Base-by-base conservation (phyloP, 345 rosid genomes). In the Fremontodendron californicum region DNA sequence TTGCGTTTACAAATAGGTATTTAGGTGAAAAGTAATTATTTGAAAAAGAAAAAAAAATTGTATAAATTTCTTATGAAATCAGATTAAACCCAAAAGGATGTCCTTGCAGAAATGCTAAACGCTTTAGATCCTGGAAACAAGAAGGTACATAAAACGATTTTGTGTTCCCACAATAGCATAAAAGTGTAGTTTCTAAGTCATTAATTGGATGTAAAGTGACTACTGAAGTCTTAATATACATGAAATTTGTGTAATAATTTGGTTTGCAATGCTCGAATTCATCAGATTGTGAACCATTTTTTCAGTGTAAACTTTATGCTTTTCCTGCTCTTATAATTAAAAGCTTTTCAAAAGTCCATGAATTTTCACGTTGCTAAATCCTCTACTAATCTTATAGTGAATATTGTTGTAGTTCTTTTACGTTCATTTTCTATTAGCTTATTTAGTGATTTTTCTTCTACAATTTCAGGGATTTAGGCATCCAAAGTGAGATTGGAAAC, bases 41-140 rank as follows among this genome's bases (percentile, higher is more conserved):
- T n/a, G n/a, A n/a, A n/a, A n/a, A n/a, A n/a, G n/a, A n/a, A n/a
- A n/a, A n/a, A n/a, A n/a, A n/a, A n/a, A n/a, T n/a, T n/a, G n/a
- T n/a, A n/a, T n/a, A n/a, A n/a, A n/a, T n/a, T n/a, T n/a, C n/a
- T n/a, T n/a, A n/a, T n/a, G n/a, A n/a, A n/a, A n/a, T n/a, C n/a
- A n/a, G n/a, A n/a, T n/a, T n/a, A n/a, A n/a, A n/a, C n/a, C n/a
- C n/a, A n/a, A n/a, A n/a, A n/a, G 97, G 99, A 96, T 78, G 98
- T 96, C 64, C 96, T 96, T 80, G 82, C 94, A 18, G 99, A 96
- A 87, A 96, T 96, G 99, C 88, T 96, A 69, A 93, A 57, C 89
- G 99, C 98, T 73, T 55, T 96, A 78, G 97, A 90, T 77, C 98
- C 98, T 9, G 87, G 84, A 64, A 93, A 93, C 83, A 87, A 82